These are phyloP conservation scores for Vitis rotundifolia DNA, from an alignment of 164 flowering plant genomes.

Conservation along the genomic window DNA sequence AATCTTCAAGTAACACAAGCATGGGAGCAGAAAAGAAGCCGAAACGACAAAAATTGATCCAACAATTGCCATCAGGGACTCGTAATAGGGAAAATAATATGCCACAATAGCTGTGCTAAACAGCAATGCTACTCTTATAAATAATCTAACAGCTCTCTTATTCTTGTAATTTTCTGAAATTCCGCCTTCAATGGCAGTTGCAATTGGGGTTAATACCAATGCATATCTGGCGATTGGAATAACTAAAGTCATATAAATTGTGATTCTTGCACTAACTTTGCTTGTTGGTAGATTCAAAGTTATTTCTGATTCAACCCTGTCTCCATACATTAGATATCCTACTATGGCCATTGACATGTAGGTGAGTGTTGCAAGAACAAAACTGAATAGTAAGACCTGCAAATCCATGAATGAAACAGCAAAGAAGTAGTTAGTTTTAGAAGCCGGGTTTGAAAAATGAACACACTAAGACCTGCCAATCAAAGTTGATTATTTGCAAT, in stretches of 20 bases:
- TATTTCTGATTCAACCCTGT: slow-evolving; percentile 17
- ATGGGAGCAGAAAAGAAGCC: slow-evolving; percentile 3
- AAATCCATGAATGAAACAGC: neutral
- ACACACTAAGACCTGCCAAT: too few species aligned
- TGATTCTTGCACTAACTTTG: slow-evolving; percentile 7
- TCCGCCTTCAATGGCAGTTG: slow-evolving; percentile 19
- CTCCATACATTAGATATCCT: slow-evolving; percentile 30
- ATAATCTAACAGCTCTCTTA: slow-evolving; percentile 1
- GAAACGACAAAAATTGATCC: too few species aligned
- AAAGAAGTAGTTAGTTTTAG: too few species aligned
- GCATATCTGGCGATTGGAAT: slow-evolving; percentile 22
- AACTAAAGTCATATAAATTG: slow-evolving; percentile 23
- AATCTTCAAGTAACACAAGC: slow-evolving; percentile 25
- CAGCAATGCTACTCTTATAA: neutral
- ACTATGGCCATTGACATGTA: slow-evolving; percentile 18
- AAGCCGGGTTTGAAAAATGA: too few species aligned
- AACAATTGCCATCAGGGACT: too few species aligned
- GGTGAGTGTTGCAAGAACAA: slow-evolving; percentile 12
- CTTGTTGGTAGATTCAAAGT: slow-evolving; percentile 19
- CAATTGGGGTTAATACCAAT: slow-evolving; percentile 23
- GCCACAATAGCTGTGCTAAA: too few species aligned
- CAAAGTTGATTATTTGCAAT: too few species aligned
- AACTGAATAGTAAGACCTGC: slow-evolving; percentile 29
- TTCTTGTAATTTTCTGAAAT: slow-evolving; percentile 2
- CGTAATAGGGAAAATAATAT: too few species aligned